Evolutionary conservation across 2,329 filamentous ascomycete species (phyloP).

Genomic region (Paecilomyces formosus): DNA sequence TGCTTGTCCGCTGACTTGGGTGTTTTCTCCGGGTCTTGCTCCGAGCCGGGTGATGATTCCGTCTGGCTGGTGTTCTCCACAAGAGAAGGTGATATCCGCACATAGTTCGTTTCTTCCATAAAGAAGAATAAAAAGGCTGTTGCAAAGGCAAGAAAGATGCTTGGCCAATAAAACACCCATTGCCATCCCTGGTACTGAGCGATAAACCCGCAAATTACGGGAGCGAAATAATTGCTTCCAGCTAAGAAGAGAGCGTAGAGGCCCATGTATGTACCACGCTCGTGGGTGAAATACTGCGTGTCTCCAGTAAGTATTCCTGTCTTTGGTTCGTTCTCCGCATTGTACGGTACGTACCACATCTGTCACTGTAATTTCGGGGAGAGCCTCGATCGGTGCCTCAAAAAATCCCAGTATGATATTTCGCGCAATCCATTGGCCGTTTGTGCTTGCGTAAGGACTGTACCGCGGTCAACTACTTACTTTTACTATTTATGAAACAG

Average conservation of each 20-base stretch:
- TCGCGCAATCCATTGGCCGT: constrained; percentile 33
- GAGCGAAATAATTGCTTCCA: constrained; percentile 37
- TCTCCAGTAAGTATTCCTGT: not conserved
- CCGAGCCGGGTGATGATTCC: not conserved
- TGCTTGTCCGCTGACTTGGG: not conserved
- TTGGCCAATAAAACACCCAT: constrained; percentile 46
- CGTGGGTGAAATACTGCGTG: constrained; percentile 34
- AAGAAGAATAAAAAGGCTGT: constrained; percentile 46
- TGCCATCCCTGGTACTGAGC: constrained; percentile 39
- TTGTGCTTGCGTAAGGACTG: constrained; percentile 24
- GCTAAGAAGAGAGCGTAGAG: constrained; percentile 33
- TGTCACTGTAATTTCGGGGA: constrained; percentile 33
- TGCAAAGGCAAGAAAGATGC: constrained; percentile 41
- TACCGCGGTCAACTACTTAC: not conserved
- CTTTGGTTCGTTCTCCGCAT: not conserved
- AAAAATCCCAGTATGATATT: constrained; percentile 33
- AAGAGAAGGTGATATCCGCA: constrained; percentile 11
- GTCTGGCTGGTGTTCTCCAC: not conserved
- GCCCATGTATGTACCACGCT: constrained; percentile 34
- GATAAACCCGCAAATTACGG: constrained; percentile 42
- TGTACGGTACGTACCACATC: constrained; percentile 27
- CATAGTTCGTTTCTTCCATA: constrained; percentile 51
- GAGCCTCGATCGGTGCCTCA: constrained; percentile 33
- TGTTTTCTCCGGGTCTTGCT: not conserved
- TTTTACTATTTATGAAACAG: constrained; percentile 4